phyloP scores from a whole-genome alignment of 768 basidiomycete genomes.

The Dioszegia crocea region DNA sequence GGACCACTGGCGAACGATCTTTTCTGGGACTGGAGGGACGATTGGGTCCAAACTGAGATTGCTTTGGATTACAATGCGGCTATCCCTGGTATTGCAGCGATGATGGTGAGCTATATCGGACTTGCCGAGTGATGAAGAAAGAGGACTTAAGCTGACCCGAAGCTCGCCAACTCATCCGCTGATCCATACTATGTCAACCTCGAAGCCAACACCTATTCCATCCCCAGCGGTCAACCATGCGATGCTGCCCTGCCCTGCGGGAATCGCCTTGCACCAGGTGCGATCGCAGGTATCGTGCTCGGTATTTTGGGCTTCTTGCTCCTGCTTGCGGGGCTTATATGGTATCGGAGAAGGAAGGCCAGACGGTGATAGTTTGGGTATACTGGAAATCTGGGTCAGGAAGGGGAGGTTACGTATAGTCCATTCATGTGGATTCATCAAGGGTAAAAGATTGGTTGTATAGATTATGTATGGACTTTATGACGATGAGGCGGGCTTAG shows the following conservation, averaged over 20 bases:
- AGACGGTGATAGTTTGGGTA: constrained; percentile 17
- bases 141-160: constrained; percentile 42
- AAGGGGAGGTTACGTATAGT: no score
- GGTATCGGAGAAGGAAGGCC: constrained; percentile 26
- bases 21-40: constrained; percentile 78
- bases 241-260: constrained; percentile 62
- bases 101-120: constrained; percentile 36
- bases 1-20: constrained; percentile 73
- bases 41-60: constrained; percentile 86
- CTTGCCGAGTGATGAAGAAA: no score
- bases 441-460: no score
- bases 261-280: constrained; percentile 64
- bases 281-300: constrained; percentile 63
- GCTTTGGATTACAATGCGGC: constrained; percentile 77
- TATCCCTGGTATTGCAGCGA: constrained; percentile 74
- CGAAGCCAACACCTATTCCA: constrained; percentile 50
- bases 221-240: constrained; percentile 63
- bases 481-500: no score
- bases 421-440: no score
- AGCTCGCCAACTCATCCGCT: constrained; percentile 59
- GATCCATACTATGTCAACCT: constrained; percentile 77
- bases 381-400: no score
- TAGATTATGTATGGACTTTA: no score
- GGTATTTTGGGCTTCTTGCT: constrained; percentile 61
- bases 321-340: constrained; percentile 41